Evolutionary conservation across 768 basidiomycete genomes (phyloP).

Genomic region (Russula earlei): DNA sequence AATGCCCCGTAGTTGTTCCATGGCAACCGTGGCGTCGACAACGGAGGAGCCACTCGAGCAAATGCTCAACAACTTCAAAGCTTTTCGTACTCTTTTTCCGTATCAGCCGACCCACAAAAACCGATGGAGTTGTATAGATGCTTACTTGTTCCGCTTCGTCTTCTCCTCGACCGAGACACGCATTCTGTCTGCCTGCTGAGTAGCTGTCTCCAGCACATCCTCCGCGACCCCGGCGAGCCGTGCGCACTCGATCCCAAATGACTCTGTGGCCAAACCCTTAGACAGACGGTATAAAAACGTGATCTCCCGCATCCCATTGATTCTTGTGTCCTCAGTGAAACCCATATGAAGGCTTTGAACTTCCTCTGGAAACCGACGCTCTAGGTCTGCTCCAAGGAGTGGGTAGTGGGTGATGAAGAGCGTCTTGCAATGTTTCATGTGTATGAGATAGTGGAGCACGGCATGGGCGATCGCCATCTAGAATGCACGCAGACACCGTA

Average conservation of each 20-base stretch:
- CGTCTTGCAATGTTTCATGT: constrained; percentile 53
- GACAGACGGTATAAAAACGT: constrained; percentile 79
- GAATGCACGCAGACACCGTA: constrained; percentile 24
- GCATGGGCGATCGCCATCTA: constrained; percentile 85
- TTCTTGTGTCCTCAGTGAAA: constrained; percentile 56
- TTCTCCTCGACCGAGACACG: constrained; percentile 43
- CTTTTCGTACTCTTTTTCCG: constrained; percentile 6
- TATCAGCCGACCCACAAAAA: not conserved
- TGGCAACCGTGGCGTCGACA: not conserved
- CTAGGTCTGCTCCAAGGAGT: constrained; percentile 60
- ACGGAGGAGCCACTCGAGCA: constrained; percentile 1
- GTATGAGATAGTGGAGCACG: constrained; percentile 62
- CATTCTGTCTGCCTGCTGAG: constrained; percentile 42
- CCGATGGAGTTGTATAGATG: not conserved
- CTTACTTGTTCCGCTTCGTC: constrained; percentile 40
- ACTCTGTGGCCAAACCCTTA: constrained; percentile 66
- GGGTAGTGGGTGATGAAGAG: constrained; percentile 97
- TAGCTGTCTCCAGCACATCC: constrained; percentile 52
- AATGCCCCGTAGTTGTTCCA: not conserved
- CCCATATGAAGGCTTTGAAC: constrained; percentile 83
- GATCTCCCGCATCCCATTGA: constrained; percentile 70
- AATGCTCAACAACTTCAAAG: constrained; percentile 2
- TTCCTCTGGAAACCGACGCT: constrained; percentile 46
- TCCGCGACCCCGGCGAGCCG: constrained; percentile 79
- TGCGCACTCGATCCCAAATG: constrained; percentile 90